Evolutionary conservation across 2,329 filamentous ascomycete species (phyloP), one percentile per base, ranked within the genome.

Genomic region (Colletotrichum australisinense): DNA sequence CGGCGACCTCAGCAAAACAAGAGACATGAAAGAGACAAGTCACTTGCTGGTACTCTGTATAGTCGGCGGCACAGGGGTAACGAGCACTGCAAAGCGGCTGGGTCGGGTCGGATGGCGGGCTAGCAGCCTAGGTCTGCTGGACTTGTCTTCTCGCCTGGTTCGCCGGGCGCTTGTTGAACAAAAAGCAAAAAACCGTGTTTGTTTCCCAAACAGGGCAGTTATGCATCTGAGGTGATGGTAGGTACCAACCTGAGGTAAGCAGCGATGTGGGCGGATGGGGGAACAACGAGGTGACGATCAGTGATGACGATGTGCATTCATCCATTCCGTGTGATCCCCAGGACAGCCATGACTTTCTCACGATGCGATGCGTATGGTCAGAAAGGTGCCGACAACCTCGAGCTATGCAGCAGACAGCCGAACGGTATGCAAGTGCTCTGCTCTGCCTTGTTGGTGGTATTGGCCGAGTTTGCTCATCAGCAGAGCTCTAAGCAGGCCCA

Each of bases 401-500:
- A 16, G 38, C 19, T 19, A 65, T 58, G 28, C 66, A 60, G 55
- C 19, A 28, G 46, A 35, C 60, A 53, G 60, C 7, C 46, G 60
- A 35, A 22, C 60, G 19, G 5, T 26, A 28, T 22, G 26, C 42
- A 42, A 52, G 42, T 32, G 42, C 26, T n/a, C 49, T 19, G 46
- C 12, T 19, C 32, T 35, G 32, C 32, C 32, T 32, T 32, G 30
- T 32, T 32, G 60, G 52, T 59, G 58, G 42, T 22, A 69, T 49
- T 62, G 56, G 66, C 8, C 19, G 67, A 65, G 66, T 35, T 56
- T n/a, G 55, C 49, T 55, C 66, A 70, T 73, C 46, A 55, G 67
- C 59, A 70, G 42, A 56, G 55, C 55, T 69, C 24, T 57, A 26
- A n/a, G 19, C 32, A 32, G 59, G 42, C 9, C 28, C 55, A 57